Evolutionary conservation across 2,329 filamentous ascomycete genomes (phyloP), one percentile per base, ranked within the genome.

Genomic region (Ophiostoma piceae): DNA sequence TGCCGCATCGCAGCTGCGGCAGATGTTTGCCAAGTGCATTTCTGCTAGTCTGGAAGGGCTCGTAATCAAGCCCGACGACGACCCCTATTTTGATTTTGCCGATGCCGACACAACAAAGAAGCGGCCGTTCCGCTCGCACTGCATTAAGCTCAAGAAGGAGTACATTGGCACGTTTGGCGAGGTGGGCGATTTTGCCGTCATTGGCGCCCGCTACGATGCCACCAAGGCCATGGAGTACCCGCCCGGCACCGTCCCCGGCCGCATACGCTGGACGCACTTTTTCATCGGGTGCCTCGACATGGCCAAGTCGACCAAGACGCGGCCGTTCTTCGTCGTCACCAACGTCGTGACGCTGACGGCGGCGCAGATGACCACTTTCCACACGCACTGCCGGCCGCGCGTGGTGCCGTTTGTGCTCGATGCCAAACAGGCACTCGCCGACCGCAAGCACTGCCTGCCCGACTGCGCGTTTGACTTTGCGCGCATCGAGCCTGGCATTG

Each of bases 61-160:
- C 19, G 88, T 97, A 0, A 77, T 97, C 67, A 97, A 96, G 78
- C 87, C 90, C 0, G 88, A 92, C 71, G 86, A 90, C 37, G 87
- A 90, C 32, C 88, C 92, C 0, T 97, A 96, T 76, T 91, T 96
- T 72, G 81, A 86, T 69, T 86, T 84, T 39, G 60, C 32, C 5
- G 73, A 16, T 41, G 39, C 39, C 32, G 11, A 19, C 35, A 16
- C 67, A 35, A 3, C 3, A 51, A 6, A 16, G 32, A n/a, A n/a
- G 4, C 71, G 67, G 68, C 69, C 71, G 2, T 62, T 71, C 14
- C 29, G 54, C 1, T 74, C 73, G 65, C 82, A 80, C 70, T 90
- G 88, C 76, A 91, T 97, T 75, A 97, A 97, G 79, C 79, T 97
- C 60, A 97, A 97, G 78, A 92, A 92, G 75, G 92, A 95, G 75